Evolutionary conservation across 495 filamentous ascomycete genomes (phyloP), one percentile per base, ranked within the genome.

Genomic region (Articulospora tetracladia): DNA sequence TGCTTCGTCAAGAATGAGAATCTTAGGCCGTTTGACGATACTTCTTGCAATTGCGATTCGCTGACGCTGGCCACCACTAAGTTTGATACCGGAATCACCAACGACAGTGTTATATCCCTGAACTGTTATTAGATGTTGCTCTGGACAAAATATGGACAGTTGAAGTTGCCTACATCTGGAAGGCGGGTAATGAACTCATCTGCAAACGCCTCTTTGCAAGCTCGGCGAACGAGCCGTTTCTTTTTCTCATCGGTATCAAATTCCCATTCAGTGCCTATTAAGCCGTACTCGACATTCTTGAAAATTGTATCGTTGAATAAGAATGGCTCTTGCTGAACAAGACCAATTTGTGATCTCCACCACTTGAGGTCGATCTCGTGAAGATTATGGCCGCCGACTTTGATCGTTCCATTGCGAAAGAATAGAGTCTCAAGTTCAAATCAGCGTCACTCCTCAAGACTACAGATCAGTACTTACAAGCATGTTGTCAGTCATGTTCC

Each of bases 1-100:
- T 19, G 91, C 91, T 70, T 96, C 91, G 67, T 95, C 91, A 12
- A 96, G 74, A 27, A 96, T 86, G 6, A 96, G 74, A 55, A 96
- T 86, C 15, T 83, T 82, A 0, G 92, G 90, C 44, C 88, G 80
- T 65, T 89, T 89, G 57, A 95, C 79, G 32, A 92, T 82, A 26
- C 84, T 85, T 32, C 88, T 76, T 0, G 88, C 88, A 48, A 92
- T 84, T 12, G 88, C 81, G 0, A 90, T 68, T 53, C 86, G 74
- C 60, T 90, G 87, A 58, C 83, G 84, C 67, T 86, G 83, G 19
- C 83, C 83, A 36, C 79, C 82, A 30, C 76, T 81, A 12, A 86
- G 63, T 52, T 82, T 86, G 68, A 81, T 79, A 2, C 82, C 83
- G 1, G 76, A 69, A 23, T 85, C 82, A 24, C 82, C 82, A 6